phyloP scores from a whole-genome alignment of 441 rosid species.

The Aquilaria agallochum region DNA sequence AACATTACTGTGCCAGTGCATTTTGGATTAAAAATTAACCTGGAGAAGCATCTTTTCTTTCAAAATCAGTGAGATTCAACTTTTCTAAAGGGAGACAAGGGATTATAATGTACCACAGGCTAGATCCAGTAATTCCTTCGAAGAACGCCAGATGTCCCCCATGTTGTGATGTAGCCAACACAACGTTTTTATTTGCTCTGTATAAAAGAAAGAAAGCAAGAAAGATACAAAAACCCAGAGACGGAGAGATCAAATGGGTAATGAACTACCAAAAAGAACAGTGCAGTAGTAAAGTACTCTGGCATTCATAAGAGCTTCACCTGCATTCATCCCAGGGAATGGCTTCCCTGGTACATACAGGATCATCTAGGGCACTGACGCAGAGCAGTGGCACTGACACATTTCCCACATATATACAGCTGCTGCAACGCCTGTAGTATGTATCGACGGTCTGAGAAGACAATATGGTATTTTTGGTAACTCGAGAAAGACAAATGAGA shows the following conservation, averaged over 20 bases:
- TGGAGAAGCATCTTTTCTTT: too few relatives aligned
- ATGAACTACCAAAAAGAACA: slow-evolving; percentile 3
- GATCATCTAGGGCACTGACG: slow-evolving; percentile 88
- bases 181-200: slow-evolving; percentile 74
- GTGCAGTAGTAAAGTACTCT: not conserved
- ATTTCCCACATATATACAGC: slow-evolving; percentile 48
- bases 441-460: slow-evolving; percentile 80
- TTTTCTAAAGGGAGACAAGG: not conserved
- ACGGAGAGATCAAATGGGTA: not conserved
- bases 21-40: too few relatives aligned
- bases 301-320: slow-evolving; percentile 25
- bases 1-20: too few relatives aligned
- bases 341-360: slow-evolving; percentile 85
- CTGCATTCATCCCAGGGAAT: slow-evolving; percentile 99
- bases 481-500: slow-evolving; percentile 11
- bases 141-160: slow-evolving; percentile 93
- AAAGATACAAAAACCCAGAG: slow-evolving; percentile 1
- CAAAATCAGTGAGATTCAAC: too few relatives aligned
- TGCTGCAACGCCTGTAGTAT: slow-evolving; percentile 77
- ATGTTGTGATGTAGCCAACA: slow-evolving; percentile 63
- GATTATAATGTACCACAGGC: slow-evolving; percentile 50
- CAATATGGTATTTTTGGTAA: slow-evolving; percentile 9
- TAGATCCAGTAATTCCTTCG: slow-evolving; percentile 65
- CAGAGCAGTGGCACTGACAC: slow-evolving; percentile 82
- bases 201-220: slow-evolving; percentile 13